These are phyloP conservation scores for Lactarius hengduanensis DNA, from an alignment of 768 basidiomycete species.

Conservation along the genomic window DNA sequence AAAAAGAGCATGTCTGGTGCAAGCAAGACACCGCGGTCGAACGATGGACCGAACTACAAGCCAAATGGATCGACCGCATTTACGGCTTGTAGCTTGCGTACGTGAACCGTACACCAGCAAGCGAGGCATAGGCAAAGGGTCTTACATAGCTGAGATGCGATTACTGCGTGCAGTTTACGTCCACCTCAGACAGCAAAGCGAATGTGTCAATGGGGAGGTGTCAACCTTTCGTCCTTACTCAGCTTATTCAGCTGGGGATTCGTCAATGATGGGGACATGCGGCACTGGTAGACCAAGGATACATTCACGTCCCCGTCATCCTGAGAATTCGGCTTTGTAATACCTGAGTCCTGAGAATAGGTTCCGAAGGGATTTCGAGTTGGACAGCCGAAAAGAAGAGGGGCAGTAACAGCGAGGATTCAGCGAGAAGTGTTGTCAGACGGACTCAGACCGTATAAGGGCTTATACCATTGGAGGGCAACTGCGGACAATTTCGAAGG, in stretches of 20 bases:
- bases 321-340: background rate
- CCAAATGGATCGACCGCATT: constrained; percentile 5
- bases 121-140: background rate
- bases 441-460: background rate
- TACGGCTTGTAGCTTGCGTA: background rate
- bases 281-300: no score
- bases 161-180: background rate
- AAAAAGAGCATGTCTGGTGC: background rate
- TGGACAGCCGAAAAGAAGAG: background rate
- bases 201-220: background rate
- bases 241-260: background rate
- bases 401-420: background rate
- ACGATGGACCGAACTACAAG: background rate
- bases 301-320: background rate
- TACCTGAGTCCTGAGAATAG: background rate
- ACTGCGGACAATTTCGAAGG: background rate
- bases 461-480: background rate
- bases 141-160: background rate
- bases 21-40: background rate
- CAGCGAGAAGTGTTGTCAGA: background rate
- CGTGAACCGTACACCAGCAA: background rate
- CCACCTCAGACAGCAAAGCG: background rate
- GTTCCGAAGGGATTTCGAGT: background rate
- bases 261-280: background rate
- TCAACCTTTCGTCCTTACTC: background rate